Evolutionary conservation across 257 asterid genomes (phyloP), one percentile per base, ranked within the genome.

Genomic region (Solanum ossicruentum): DNA sequence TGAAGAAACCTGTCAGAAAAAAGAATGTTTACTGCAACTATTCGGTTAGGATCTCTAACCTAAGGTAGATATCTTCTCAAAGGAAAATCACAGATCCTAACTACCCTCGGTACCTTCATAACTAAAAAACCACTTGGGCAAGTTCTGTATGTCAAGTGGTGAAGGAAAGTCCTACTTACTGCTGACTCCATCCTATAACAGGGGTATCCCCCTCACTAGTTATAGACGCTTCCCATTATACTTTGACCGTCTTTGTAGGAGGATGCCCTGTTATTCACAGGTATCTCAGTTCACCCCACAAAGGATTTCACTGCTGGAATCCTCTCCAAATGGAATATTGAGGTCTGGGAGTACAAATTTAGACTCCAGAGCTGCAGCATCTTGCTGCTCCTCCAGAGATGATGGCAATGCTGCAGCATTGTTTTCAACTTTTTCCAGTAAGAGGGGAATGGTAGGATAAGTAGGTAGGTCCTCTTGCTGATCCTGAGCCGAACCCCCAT

Each of bases 301-400:
- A 1, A 58, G 28, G 67, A 66, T 71, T 47, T 51, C 85, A 23
- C 26, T 4, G 52, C 83, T 84, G 15, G 88, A 77, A 26, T 84
- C 88, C 70, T 85, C 91, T 56, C 82, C 93, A 36, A 91, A 47
- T 3, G 91, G 90, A 60, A 91, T 85, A 80, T 91, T 91, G 61
- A 91, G 89, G 43, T 91, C 93, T 3, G 93, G 93, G 63, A 91
- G 91, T 32, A 67, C 88, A 78, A 87, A 81, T 11, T 85, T 85
- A 77, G 49, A 55, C 60, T 83, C 85, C 83, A 28, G 7, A 58
- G 20, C 16, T 56, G 21, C 3, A 16, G 55, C 21, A 5, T 23
- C 47, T 52, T 84, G 41, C 83, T 84, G 83, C 73, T 54, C 57
- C 47, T 82, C 75, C 73, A 43, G 47, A 58, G 57, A 39, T 45